Percentiles rank a stretch among this genome's conserved stretches.
These are phyloP conservation scores for Lentinula guzmanii DNA, from an alignment of 768 basidiomycete species.

Conservation along the genomic window DNA sequence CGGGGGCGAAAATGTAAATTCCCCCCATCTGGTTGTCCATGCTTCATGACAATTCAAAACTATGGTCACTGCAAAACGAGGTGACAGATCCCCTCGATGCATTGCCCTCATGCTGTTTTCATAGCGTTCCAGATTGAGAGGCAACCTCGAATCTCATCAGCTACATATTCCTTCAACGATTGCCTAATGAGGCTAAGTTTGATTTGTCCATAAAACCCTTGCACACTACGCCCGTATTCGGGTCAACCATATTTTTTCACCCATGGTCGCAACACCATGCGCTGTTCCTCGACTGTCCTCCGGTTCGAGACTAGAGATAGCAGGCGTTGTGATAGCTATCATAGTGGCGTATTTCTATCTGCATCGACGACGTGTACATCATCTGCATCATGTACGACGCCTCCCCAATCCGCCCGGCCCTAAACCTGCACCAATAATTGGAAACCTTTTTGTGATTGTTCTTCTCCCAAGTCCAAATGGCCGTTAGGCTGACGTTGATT, in stretches of 20 bases:
- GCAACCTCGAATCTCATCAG: background rate
- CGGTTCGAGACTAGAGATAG: background rate
- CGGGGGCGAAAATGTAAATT: too few relatives aligned
- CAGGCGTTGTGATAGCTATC: background rate
- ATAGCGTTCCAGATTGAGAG: too few relatives aligned
- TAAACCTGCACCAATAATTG: constrained; percentile 42
- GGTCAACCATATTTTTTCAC: background rate
- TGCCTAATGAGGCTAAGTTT: background rate
- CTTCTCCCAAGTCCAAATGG: constrained; percentile 24
- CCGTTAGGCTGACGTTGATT: background rate
- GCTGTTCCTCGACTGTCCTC: background rate
- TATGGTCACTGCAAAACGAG: background rate
- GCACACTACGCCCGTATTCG: background rate
- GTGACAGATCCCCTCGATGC: background rate
- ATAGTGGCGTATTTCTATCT: background rate
- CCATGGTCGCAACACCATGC: background rate
- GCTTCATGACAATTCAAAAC: background rate
- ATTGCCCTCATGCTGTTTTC: background rate
- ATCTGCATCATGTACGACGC: constrained; percentile 10
- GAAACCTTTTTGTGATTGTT: constrained; percentile 35
- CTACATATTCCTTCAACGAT: background rate
- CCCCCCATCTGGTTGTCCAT: too few relatives aligned
- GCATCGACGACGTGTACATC: background rate
- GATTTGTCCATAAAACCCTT: background rate
- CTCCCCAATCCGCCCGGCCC: constrained; percentile 52